These are phyloP conservation scores for Colletotrichum gloeosporioides DNA, from an alignment of 2,329 filamentous ascomycete species.

Conservation along the genomic window DNA sequence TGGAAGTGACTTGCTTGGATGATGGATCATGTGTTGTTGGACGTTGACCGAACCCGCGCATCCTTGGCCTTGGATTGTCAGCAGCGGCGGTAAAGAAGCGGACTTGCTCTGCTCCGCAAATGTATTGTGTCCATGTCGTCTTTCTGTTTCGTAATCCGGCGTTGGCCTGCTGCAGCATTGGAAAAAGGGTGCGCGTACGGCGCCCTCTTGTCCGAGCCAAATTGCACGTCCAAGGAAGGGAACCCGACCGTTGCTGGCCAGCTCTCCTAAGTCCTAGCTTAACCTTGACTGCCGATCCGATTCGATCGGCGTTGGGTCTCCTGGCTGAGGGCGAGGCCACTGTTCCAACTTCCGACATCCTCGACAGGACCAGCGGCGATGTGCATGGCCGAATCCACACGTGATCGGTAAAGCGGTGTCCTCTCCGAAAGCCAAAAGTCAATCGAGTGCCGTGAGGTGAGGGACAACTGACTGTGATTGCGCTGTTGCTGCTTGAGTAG, in stretches of 20 bases:
- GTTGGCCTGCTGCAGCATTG: background rate
- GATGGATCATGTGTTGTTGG: background rate
- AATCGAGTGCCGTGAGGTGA: background rate
- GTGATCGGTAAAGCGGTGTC: background rate
- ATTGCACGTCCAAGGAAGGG: background rate
- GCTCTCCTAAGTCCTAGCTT: background rate
- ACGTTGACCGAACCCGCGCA: background rate
- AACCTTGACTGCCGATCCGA: background rate
- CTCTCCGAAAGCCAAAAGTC: background rate
- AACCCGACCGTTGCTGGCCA: background rate
- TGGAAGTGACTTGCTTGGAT: background rate
- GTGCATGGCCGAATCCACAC: background rate
- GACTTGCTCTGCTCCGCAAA: conserved; percentile 2
- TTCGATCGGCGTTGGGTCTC: background rate
- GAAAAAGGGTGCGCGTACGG: background rate
- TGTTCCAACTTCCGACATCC: background rate
- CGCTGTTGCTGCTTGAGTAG: background rate
- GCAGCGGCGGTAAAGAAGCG: background rate
- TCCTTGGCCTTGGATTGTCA: background rate
- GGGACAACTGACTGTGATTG: background rate
- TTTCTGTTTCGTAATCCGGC: background rate
- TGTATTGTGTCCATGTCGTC: background rate
- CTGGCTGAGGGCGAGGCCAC: background rate
- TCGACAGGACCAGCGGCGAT: background rate
- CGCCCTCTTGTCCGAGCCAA: background rate